Evolutionary conservation across 2,329 filamentous ascomycete species (phyloP).

Genomic region (Cadophora luteo-olivacea): DNA sequence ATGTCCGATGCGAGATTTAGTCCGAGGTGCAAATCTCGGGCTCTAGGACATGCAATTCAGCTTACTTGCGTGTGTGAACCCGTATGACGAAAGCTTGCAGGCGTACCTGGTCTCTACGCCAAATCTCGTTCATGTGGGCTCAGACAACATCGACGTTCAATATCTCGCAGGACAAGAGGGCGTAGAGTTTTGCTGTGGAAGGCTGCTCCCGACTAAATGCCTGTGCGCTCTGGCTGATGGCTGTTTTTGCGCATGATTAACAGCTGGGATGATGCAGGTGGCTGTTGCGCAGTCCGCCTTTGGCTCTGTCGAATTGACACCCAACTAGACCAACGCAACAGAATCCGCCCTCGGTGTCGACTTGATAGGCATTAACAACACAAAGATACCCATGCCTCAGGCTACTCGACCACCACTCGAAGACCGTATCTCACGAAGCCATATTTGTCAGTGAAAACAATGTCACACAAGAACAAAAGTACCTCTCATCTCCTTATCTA

Average conservation of each 20-base stretch:
- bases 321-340: neutral
- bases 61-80: neutral
- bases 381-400: neutral
- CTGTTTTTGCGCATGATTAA: neutral
- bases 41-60: neutral
- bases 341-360: neutral
- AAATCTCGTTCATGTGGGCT: neutral
- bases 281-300: neutral
- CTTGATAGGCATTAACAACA: neutral
- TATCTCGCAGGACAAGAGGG: neutral
- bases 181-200: conserved; percentile 1
- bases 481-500: neutral
- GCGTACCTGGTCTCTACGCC: neutral
- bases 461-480: neutral
- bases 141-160: neutral
- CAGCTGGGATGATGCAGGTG: neutral
- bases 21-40: neutral
- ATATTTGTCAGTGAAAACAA: neutral
- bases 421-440: neutral
- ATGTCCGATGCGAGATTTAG: conserved; percentile 9
- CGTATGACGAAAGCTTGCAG: conserved; percentile 4
- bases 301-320: neutral
- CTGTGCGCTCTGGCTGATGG: conserved; percentile 6
- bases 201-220: conserved; percentile 10
- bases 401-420: neutral